Evolutionary conservation across 2,329 filamentous ascomycete genomes (phyloP), one percentile per base, ranked within the genome.

Genomic region (Corinectria fuckeliana): DNA sequence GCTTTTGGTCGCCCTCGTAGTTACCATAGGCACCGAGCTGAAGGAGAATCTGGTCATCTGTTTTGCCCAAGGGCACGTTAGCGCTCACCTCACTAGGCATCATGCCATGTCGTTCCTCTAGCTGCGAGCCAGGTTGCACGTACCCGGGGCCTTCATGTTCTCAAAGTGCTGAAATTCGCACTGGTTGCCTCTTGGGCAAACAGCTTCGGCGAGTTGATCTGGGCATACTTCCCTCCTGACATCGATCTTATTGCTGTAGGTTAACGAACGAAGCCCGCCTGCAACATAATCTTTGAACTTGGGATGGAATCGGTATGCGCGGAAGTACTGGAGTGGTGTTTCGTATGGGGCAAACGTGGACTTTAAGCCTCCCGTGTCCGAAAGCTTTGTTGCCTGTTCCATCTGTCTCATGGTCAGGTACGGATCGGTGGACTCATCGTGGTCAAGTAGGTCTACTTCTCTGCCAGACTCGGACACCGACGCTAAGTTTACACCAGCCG

Each of bases 201-300:
- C 80, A 61, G 87, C 87, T 51, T 88, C 88, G 47, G 83, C 81
- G 63, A 91, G 79, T 75, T 96, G 91, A 69, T 86, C 89, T 34
- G 87, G 89, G 76, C 95, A 99, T 48, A 98, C 72, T 62, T 86
- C 85, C 68, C 85, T 88, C 61, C 86, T 82, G 21, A 88, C 82
- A 73, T 97, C 88, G 76, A 99, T 96, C 68, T 88, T 89, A 77
- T 96, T 91, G 78, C 92, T 97, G 79, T 94, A 98, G 41, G 93
- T 98, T 80, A 96, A 83, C 64, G 95, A 98, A 72, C 90, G 89
- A 72, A 93, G 89, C 41, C 94, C 94, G 62, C 89, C 90, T 56
- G 86, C 74, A 57, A 97, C 88, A 56, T 86, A 80, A 49, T 89
- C 76, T 65, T 82, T 80, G 77, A 88, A 98, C 50, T 85, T 81